phyloP scores from a whole-genome alignment of 2,329 filamentous ascomycete species.

The Ceratocystis destructans region DNA sequence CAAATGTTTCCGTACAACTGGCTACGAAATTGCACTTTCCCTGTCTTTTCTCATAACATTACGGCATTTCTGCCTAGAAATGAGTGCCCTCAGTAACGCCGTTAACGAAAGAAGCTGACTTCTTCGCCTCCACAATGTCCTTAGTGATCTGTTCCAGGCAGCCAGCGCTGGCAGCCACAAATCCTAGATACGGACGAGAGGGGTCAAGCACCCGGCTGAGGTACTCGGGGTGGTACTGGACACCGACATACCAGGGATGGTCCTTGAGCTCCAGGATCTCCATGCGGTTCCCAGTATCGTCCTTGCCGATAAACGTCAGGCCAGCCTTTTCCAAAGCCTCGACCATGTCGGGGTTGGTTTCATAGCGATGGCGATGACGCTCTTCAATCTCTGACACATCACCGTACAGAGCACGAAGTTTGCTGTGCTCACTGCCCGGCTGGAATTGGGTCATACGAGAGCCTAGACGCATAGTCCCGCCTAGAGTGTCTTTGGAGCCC shows the following conservation, averaged over 20 bases:
- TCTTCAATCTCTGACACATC: constrained; percentile 44
- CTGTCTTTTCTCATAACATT: background rate
- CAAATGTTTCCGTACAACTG: background rate
- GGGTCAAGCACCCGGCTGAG: constrained; percentile 60
- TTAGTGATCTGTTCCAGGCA: constrained; percentile 38
- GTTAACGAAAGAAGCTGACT: constrained; percentile 12
- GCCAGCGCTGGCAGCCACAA: constrained; percentile 64
- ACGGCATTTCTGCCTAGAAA: constrained; percentile 6
- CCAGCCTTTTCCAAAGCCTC: constrained; percentile 54
- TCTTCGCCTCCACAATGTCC: constrained; percentile 22
- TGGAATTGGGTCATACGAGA: constrained; percentile 64
- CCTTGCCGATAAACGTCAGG: constrained; percentile 64
- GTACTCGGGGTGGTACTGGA: constrained; percentile 86
- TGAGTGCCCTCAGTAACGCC: constrained; percentile 16
- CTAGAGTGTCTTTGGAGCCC: constrained; percentile 38
- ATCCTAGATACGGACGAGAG: constrained; percentile 61
- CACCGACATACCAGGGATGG: constrained; percentile 69
- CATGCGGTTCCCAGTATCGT: constrained; percentile 65
- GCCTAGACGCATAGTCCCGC: constrained; percentile 78
- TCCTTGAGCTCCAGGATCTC: constrained; percentile 71
- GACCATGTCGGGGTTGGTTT: constrained; percentile 73
- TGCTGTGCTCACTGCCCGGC: constrained; percentile 60
- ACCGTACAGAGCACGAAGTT: constrained; percentile 62
- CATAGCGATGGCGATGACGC: constrained; percentile 78
- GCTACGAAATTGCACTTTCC: background rate